These are phyloP conservation scores for Epichloe scottii DNA, from an alignment of 2,329 filamentous ascomycete species.

Conservation along the genomic window DNA sequence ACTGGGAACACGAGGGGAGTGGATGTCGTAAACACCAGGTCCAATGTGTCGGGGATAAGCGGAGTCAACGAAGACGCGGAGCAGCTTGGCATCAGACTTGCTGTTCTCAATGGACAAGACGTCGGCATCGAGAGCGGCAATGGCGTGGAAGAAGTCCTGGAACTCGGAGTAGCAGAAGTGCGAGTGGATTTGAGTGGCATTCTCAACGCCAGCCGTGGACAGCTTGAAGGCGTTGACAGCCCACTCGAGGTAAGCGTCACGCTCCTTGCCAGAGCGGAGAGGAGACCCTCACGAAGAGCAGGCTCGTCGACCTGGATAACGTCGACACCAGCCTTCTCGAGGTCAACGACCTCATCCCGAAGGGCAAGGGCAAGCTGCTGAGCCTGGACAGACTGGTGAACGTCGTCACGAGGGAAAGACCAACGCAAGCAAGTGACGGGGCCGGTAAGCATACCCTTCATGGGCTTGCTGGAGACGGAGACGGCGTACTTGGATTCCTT, in stretches of 20 bases:
- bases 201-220: slow-evolving; percentile 80
- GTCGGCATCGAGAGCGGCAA: slow-evolving; percentile 93
- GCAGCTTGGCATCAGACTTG: slow-evolving; percentile 99
- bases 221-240: slow-evolving; percentile 97
- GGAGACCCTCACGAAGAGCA: slow-evolving; percentile 97
- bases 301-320: slow-evolving; percentile 99
- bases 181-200: slow-evolving; percentile 98
- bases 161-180: slow-evolving; percentile 99
- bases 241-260: slow-evolving; percentile 94
- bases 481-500: slow-evolving; percentile 99
- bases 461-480: slow-evolving; percentile 92
- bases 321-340: slow-evolving; percentile 89
- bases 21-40: slow-evolving; percentile 99
- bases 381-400: slow-evolving; percentile 97
- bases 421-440: slow-evolving; percentile 97
- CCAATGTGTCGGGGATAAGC: slow-evolving; percentile 97
- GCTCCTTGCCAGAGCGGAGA: slow-evolving; percentile 85
- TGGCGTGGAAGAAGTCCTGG: slow-evolving; percentile 99
- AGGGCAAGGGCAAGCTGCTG: slow-evolving; percentile 97
- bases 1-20: slow-evolving; percentile 92
- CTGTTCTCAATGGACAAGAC: slow-evolving; percentile 99
- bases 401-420: slow-evolving; percentile 99
- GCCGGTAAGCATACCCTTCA: slow-evolving; percentile 99
- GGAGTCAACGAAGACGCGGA: slow-evolving; percentile 96
- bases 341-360: slow-evolving; percentile 95